Evolutionary conservation across 2,329 filamentous ascomycete genomes (phyloP).

Genomic region (Aureobasidium namibiae): DNA sequence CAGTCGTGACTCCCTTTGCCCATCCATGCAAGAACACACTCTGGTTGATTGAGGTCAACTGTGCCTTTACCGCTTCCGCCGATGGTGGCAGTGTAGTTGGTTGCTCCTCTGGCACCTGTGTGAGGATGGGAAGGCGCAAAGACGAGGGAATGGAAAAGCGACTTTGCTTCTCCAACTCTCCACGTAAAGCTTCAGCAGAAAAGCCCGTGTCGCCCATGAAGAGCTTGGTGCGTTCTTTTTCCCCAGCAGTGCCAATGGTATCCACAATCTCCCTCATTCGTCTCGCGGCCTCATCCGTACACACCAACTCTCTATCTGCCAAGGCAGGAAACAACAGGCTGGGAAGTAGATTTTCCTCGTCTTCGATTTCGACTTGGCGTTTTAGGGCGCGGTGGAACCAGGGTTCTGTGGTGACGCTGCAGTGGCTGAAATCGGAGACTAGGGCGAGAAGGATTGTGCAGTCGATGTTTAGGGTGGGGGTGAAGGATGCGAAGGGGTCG

Average conservation of each 20-base stretch:
- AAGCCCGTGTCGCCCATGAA: slow-evolving; percentile 42
- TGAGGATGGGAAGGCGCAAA: slow-evolving; percentile 51
- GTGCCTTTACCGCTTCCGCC: slow-evolving; percentile 36
- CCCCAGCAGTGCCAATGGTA: slow-evolving; percentile 53
- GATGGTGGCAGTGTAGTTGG: slow-evolving; percentile 36
- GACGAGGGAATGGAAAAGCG: not conserved
- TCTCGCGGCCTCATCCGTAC: slow-evolving; percentile 56
- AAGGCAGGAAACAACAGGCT: slow-evolving; percentile 57
- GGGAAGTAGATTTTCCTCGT: slow-evolving; percentile 50
- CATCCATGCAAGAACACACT: slow-evolving; percentile 68
- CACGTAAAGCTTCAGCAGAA: not conserved
- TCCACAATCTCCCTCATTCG: slow-evolving; percentile 60
- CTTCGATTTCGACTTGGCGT: slow-evolving; percentile 58
- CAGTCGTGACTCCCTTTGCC: slow-evolving; percentile 53
- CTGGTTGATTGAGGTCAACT: slow-evolving; percentile 55
- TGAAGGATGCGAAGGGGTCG: slow-evolving; percentile 31
- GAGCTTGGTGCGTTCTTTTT: slow-evolving; percentile 52
- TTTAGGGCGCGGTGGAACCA: slow-evolving; percentile 53
- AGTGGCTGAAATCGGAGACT: slow-evolving; percentile 65
- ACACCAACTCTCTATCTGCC: slow-evolving; percentile 49
- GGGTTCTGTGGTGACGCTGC: slow-evolving; percentile 37
- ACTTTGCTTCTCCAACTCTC: not conserved
- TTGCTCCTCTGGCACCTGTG: slow-evolving; percentile 5
- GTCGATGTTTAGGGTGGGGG: slow-evolving; percentile 49
- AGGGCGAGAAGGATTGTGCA: slow-evolving; percentile 65